Evolutionary conservation across 305 asterid genomes (phyloP).

Genomic region (Andrographis paniculata): DNA sequence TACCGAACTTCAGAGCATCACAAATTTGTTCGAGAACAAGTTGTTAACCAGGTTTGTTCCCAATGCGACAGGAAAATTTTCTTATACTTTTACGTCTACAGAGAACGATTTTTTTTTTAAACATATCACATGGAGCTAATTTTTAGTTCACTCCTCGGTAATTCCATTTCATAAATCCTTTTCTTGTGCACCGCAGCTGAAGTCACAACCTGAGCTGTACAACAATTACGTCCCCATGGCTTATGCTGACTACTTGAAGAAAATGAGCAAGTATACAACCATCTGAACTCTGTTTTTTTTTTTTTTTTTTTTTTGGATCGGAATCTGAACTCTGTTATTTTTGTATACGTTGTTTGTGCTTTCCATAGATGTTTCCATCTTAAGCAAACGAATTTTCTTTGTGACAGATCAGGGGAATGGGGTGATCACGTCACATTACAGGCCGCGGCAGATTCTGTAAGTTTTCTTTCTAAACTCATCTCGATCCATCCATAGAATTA

Average conservation of each 20-base stretch:
- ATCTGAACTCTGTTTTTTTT: background rate
- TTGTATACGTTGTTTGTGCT: background rate
- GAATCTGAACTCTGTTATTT: background rate
- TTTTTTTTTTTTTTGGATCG: too few relatives aligned
- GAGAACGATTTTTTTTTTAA: too few relatives aligned
- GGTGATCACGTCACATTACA: slow-evolving; percentile 91
- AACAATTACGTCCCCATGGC: slow-evolving; percentile 76
- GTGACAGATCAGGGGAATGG: slow-evolving; percentile 79
- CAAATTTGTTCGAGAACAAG: slow-evolving; percentile 70
- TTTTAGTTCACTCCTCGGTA: too few relatives aligned
- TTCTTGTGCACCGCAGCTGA: slow-evolving; percentile 35
- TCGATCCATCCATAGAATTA: background rate
- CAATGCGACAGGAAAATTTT: too few relatives aligned
- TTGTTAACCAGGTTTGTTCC: slow-evolving; percentile 71
- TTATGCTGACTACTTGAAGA: slow-evolving; percentile 60
- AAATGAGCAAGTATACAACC: slow-evolving; percentile 56
- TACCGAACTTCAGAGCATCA: slow-evolving; percentile 82
- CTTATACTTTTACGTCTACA: too few relatives aligned
- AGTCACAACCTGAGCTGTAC: slow-evolving; percentile 55
- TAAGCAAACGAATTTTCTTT: slow-evolving; percentile 22
- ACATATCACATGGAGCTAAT: too few relatives aligned
- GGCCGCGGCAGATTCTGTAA: slow-evolving; percentile 90
- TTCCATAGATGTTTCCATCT: background rate
- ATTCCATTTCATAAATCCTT: background rate
- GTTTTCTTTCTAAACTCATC: slow-evolving; percentile 11